phyloP scores from a whole-genome alignment of 2,329 filamentous ascomycete genomes.

The Colletotrichum sp. region DNA sequence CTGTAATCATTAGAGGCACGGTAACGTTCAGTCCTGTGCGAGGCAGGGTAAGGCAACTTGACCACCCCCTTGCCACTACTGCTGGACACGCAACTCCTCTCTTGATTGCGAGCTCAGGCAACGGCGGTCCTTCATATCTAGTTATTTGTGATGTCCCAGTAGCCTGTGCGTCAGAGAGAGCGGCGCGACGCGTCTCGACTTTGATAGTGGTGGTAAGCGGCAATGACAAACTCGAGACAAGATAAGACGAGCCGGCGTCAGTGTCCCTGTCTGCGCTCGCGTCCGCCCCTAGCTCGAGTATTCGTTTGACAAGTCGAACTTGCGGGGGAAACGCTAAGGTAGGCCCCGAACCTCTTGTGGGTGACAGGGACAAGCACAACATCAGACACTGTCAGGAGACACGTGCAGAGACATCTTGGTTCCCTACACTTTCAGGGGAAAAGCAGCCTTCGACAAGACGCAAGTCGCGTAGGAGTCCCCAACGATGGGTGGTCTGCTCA shows the following conservation, averaged over 20 bases:
- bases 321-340: conserved; percentile 21
- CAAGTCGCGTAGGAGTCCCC: background rate
- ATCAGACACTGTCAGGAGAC: conserved; percentile 13
- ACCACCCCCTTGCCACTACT: background rate
- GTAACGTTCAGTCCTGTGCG: background rate
- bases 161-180: background rate
- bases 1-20: background rate
- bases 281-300: conserved; percentile 2
- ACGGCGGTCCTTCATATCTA: background rate
- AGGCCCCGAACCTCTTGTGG: background rate
- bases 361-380: conserved; percentile 19
- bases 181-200: background rate
- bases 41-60: background rate
- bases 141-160: background rate
- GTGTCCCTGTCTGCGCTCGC: background rate
- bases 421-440: background rate
- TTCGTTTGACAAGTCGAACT: conserved; percentile 20
- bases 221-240: background rate
- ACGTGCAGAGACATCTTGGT: background rate
- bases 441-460: background rate
- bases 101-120: background rate
- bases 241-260: background rate
- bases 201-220: background rate
- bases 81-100: background rate
- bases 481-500: background rate